These are phyloP conservation scores for Protea cynaroides DNA, from an alignment of 164 flowering plant genomes.

Conservation along the genomic window DNA sequence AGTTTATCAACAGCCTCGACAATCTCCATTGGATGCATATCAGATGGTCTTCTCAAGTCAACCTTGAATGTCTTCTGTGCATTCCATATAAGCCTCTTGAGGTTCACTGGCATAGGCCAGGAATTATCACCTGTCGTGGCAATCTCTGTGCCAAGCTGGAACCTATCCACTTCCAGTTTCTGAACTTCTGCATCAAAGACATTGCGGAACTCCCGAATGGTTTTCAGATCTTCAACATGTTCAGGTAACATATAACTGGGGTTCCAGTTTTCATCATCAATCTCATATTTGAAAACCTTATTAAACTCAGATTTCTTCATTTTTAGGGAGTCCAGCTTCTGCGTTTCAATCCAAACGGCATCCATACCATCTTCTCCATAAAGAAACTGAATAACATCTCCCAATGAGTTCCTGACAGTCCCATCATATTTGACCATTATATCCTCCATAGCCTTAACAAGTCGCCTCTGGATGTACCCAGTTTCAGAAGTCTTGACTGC, in stretches of 20 bases:
- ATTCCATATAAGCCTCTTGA: slow-evolving; percentile 88
- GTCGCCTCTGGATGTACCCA: slow-evolving; percentile 94
- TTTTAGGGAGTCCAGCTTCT: slow-evolving; percentile 85
- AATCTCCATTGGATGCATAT: slow-evolving; percentile 97
- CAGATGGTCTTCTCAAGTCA: slow-evolving; percentile 79
- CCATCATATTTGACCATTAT: slow-evolving; percentile 99
- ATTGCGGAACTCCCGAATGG: slow-evolving; percentile 74
- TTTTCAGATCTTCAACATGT: slow-evolving; percentile 80
- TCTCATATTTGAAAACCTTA: slow-evolving; percentile 61
- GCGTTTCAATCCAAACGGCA: slow-evolving; percentile 95
- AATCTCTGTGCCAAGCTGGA: slow-evolving; percentile 89
- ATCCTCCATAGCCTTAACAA: slow-evolving; percentile 99
- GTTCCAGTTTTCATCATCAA: slow-evolving; percentile 77
- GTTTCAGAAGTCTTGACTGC: slow-evolving; percentile 99
- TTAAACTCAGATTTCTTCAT: slow-evolving; percentile 78
- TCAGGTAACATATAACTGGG: slow-evolving; percentile 84
- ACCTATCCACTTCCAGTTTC: slow-evolving; percentile 83
- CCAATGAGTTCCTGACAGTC: slow-evolving; percentile 91
- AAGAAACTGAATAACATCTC: slow-evolving; percentile 95
- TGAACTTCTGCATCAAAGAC: slow-evolving; percentile 96
- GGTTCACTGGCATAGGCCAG: slow-evolving; percentile 95
- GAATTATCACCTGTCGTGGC: slow-evolving; percentile 84
- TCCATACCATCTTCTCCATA: slow-evolving; percentile 99
- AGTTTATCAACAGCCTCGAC: slow-evolving; percentile 96
- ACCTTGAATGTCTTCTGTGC: slow-evolving; percentile 94